phyloP scores from a whole-genome alignment of 164 flowering plant genomes.

The Magnolia officinalis region DNA sequence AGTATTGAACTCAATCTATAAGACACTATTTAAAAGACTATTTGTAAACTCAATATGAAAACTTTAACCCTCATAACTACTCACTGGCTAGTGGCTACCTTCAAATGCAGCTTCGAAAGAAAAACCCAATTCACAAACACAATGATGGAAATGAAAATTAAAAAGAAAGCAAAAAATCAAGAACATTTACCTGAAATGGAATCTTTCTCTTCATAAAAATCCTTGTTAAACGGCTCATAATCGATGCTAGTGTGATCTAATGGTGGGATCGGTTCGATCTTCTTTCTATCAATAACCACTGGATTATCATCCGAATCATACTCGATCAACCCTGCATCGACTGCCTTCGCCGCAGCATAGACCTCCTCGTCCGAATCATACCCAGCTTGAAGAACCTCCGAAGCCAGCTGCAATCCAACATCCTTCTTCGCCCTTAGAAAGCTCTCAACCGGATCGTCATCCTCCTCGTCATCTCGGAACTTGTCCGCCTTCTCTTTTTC shows the following conservation, averaged over 20 bases:
- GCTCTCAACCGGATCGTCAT: conserved; percentile 93
- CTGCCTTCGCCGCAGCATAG: conserved; percentile 96
- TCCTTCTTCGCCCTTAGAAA: conserved; percentile 90
- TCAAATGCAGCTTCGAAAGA: neutral
- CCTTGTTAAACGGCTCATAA: conserved; percentile 82
- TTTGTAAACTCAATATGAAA: too few species aligned
- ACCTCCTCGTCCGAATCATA: conserved; percentile 98
- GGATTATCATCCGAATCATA: conserved; percentile 97
- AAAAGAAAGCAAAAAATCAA: neutral
- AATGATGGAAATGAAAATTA: neutral
- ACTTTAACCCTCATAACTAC: too few species aligned
- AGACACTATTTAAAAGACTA: too few species aligned
- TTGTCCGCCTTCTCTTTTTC: conserved; percentile 57
- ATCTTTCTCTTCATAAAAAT: conserved; percentile 81
- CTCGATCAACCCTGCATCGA: conserved; percentile 90
- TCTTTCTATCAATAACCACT: conserved; percentile 70
- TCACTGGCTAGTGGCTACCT: too few species aligned
- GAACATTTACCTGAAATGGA: conserved; percentile 67
- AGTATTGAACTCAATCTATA: too few species aligned
- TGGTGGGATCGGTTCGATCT: conserved; percentile 85
- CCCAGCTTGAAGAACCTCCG: conserved; percentile 87
- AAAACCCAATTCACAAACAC: neutral
- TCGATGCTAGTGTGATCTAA: conserved; percentile 83
- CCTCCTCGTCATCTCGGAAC: conserved; percentile 64
- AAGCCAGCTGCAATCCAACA: conserved; percentile 76